Conservation (phyloP, 331 rosid species). For the Stylosanthes scabra region DNA sequence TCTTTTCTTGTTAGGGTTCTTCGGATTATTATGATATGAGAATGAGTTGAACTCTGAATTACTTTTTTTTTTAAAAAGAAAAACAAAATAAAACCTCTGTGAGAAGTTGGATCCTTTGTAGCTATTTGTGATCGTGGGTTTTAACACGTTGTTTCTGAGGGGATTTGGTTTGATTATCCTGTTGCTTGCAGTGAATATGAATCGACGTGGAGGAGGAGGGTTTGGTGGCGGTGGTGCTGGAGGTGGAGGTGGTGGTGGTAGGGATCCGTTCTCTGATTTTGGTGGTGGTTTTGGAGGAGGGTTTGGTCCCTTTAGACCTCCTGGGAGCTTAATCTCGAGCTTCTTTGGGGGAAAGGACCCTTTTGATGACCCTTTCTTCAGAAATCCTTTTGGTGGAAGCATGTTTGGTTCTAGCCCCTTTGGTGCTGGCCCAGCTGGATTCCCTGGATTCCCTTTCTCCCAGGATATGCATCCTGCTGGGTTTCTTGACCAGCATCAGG, state of each 20-base stretch:
- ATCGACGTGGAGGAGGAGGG: conserved; percentile 53
- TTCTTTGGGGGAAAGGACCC: conserved; percentile 80
- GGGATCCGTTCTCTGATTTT: conserved; percentile 56
- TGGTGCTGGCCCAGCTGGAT: conserved; percentile 68
- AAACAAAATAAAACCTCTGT: too few relatives aligned
- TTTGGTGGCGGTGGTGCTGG: too few relatives aligned
- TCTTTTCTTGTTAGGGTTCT: background rate
- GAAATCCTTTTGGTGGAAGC: conserved; percentile 70
- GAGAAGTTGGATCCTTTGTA: background rate
- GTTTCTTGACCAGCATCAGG: conserved; percentile 45
- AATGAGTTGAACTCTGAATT: conserved; percentile 26
- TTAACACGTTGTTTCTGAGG: background rate
- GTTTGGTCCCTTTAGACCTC: conserved; percentile 66
- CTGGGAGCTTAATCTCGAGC: conserved; percentile 55
- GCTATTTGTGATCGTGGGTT: background rate
- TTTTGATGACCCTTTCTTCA: conserved; percentile 87
- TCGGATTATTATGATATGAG: background rate
- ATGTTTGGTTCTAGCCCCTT: conserved; percentile 56
- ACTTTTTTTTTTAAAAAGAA: background rate
- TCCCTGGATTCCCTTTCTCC: conserved; percentile 32
- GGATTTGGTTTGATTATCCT: background rate
- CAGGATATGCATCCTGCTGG: conserved; percentile 49
- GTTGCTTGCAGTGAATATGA: conserved; percentile 55
- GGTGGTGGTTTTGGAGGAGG: conserved; percentile 75
- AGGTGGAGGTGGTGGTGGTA: conserved; percentile 49